Percentiles rank a stretch among this genome's conserved stretches.
Evolutionary conservation across 2,329 filamentous ascomycete genomes (phyloP).

Genomic region (Mariannaea sp.): DNA sequence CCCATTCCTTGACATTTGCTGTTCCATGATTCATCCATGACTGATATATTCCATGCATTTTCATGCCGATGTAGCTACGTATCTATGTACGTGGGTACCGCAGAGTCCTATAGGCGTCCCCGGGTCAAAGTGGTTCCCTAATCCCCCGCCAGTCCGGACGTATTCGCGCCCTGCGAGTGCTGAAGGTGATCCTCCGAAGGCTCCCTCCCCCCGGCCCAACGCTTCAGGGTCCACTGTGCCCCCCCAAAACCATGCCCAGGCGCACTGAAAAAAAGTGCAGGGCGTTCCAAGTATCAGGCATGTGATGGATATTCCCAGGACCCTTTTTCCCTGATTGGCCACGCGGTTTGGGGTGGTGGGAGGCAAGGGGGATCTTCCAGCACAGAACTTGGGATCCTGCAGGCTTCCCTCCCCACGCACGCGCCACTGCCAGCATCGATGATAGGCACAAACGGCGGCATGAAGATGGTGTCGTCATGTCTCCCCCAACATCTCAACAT

Average conservation of each 20-base stretch:
- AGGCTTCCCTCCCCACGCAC: slow-evolving; percentile 14
- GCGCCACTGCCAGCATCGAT: slow-evolving; percentile 7
- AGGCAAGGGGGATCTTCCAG: too few relatives aligned
- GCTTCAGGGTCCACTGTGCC: background rate
- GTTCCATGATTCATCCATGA: background rate
- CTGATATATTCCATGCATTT: too few relatives aligned
- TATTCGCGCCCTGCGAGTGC: background rate
- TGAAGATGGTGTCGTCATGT: slow-evolving; percentile 19
- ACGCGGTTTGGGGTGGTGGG: slow-evolving; percentile 5
- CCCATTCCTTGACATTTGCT: background rate
- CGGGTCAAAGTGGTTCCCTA: too few relatives aligned
- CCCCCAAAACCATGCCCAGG: background rate
- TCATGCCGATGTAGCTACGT: too few relatives aligned
- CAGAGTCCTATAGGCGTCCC: too few relatives aligned
- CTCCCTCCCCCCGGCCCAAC: too few relatives aligned
- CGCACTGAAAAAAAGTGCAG: slow-evolving; percentile 12
- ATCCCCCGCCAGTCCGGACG: too few relatives aligned
- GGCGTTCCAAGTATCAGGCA: slow-evolving; percentile 14
- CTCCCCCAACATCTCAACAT: too few relatives aligned
- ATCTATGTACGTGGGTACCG: too few relatives aligned
- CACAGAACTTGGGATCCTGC: too few relatives aligned
- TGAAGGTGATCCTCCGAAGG: background rate
- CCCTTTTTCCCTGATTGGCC: slow-evolving; percentile 5
- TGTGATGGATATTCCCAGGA: slow-evolving; percentile 7
- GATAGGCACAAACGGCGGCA: slow-evolving; percentile 13